Base-by-base conservation (phyloP, 345 rosid genomes). In the Trapa incisa region DNA sequence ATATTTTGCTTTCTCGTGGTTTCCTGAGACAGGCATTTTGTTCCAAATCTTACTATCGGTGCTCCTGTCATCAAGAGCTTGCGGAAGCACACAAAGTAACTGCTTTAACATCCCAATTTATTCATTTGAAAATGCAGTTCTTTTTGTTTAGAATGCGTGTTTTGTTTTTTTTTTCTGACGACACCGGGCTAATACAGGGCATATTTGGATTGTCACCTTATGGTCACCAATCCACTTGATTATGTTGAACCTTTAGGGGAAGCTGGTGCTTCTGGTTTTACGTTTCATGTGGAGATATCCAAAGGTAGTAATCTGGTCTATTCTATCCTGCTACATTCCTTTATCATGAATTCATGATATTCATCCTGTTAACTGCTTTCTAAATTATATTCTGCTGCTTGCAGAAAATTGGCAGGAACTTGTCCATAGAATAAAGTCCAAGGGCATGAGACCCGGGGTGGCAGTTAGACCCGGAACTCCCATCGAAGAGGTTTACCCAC, bases 181-280 rank as follows among this genome's bases (percentile, higher is more conserved):
- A 22, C 29, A 22, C 29, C 63, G 15, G 72, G 73, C 67, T 67
- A 41, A 71, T 60, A 39, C 79, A 93, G 94, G 80, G 94, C 96
- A 61, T 93, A 85, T 81, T 79, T 93, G 72, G 98, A 93, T 79
- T 93, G 98, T 76, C 98, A 87, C 75, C 85, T 92, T 61, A 87
- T 92, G 96, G 98, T 92, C 58, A 83, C 88, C 43, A 89, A 92
- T 75, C 98, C 98, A 4, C 75, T 87, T 69, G 98, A 92, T 82
- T 92, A 92, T 71, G 81, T 92, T 36, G 86, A 92, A 71, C 83
- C 82, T 41, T 70, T 92, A 66, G 84, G 80, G 43, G 83, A 87
- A 68, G 92, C 97, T 58, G 97, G 97, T 45, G 98, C 97, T n/a
- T 90, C 98, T 35, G 90, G 97, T 67, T 90, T 93, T 77, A 93